Evolutionary conservation across 352 stramenopile genomes (phyloP), one percentile per base, ranked within the genome.

Genomic region (Globisporangium megalacanthum): DNA sequence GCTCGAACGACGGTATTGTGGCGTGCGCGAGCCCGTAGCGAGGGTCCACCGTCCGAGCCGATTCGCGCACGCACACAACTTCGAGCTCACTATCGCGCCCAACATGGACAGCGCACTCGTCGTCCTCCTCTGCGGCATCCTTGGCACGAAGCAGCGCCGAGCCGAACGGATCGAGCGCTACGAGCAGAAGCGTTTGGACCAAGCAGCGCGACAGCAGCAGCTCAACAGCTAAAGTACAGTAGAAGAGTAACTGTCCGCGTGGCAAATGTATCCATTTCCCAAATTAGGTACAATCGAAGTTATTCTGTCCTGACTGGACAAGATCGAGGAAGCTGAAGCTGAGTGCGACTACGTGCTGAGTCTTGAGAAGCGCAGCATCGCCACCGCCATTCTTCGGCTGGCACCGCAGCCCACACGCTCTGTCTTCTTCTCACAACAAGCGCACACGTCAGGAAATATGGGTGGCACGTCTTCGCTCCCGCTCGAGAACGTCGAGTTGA

Each of bases 121-220:
- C 37, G 37, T 44, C 65, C 19, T 62, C 58, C 15, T 57, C 64
- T 36, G 62, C 61, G 17, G 37, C 37, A 17, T 44, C 10, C 37
- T 44, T 13, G 17, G 54, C 15, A 76, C 10, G 14, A 72, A 53
- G 7, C 73, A 65, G 4, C 73, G 73, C 19, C 49, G 47, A 8
- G 86, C 59, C 15, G 75, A 72, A 47, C 66, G 75, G 5, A 73
- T 49, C 4, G 78, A 83, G 9, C 11, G 17, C 11, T 44, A 44
- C 37, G 37, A 44, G 6, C 7, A 14, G 10, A 17, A 15, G 37
- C 6, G 17, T 13, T 14, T 44, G 9, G 10, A 15, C 37, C 11
- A 44, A 17, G 17, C 3, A 13, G 7, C 4, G 5, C 37, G 37
- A 15, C 13, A 17, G 10, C 4, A 44, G 37, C 37, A 13, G 37